A percentile compares a stretch with the other conserved stretches of the same genome.
Conservation (phyloP, 1,284 basidiomycete genomes). For the Ceratobasidium sp. region DNA sequence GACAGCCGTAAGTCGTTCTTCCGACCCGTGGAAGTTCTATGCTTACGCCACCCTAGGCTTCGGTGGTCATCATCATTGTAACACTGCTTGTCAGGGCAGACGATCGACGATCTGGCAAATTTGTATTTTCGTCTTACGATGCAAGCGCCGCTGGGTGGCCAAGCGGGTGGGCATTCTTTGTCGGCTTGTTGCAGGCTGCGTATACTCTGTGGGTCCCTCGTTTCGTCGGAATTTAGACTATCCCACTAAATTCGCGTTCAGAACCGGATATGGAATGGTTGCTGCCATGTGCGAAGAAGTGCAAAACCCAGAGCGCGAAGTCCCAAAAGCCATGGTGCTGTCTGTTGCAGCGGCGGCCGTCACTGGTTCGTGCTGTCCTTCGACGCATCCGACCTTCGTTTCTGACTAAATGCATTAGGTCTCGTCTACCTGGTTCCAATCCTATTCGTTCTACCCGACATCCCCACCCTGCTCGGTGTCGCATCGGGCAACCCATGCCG, state of each 20-base stretch:
- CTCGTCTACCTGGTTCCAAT: constrained; percentile 53
- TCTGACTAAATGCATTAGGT: constrained; percentile 38
- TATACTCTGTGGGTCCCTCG: constrained; percentile 49
- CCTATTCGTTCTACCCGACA: constrained; percentile 53
- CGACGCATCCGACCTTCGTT: neutral
- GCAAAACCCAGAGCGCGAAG: constrained; percentile 49
- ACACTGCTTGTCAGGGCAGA: constrained; percentile 52
- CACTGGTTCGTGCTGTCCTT: constrained; percentile 53
- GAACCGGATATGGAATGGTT: constrained; percentile 53
- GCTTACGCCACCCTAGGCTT: constrained; percentile 50
- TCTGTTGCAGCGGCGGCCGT: constrained; percentile 53
- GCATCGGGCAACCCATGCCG: constrained; percentile 54
- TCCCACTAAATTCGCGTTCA: constrained; percentile 44
- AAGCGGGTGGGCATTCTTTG: constrained; percentile 51
- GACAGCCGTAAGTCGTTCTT: constrained; percentile 21
- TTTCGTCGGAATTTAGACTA: neutral
- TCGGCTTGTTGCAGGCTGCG: constrained; percentile 51
- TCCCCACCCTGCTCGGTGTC: constrained; percentile 49
- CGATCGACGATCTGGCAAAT: constrained; percentile 50
- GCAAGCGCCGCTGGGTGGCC: constrained; percentile 49
- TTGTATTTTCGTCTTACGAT: constrained; percentile 50
- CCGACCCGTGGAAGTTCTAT: neutral
- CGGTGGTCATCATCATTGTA: constrained; percentile 54
- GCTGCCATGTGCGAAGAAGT: constrained; percentile 52
- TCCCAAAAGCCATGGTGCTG: constrained; percentile 52